A percentile compares a stretch with the other conserved stretches of the same genome.
Evolutionary conservation across 192 early-diverging fungal species (phyloP).

Genomic region (Mortierella alpina): DNA sequence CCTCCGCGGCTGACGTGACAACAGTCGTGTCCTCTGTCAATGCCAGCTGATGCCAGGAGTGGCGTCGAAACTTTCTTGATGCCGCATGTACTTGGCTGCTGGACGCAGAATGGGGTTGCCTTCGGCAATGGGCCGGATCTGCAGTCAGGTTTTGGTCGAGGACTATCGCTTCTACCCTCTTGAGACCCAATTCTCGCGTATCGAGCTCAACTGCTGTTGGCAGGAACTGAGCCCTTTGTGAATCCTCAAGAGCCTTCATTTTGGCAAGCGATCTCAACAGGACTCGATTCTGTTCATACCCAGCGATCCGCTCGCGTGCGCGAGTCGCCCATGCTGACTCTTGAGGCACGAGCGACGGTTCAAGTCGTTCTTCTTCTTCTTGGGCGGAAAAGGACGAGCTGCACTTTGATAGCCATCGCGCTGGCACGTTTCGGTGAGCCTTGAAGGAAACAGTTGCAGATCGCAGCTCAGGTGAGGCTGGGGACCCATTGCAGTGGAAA

Average conservation of each 20-base stretch:
- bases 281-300: slow-evolving; percentile 22
- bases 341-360: neutral
- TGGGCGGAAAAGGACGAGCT: neutral
- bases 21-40: no score
- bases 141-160: neutral
- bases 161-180: slow-evolving; percentile 7
- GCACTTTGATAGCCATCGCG: slow-evolving; percentile 4
- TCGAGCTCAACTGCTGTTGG: slow-evolving; percentile 10
- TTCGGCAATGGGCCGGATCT: neutral
- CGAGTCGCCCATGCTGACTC: neutral
- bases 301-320: slow-evolving; percentile 17
- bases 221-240: slow-evolving; percentile 9
- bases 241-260: neutral
- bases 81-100: neutral
- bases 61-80: neutral
- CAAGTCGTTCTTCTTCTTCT: no score
- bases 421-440: slow-evolving; percentile 28
- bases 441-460: slow-evolving; percentile 37
- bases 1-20: no score
- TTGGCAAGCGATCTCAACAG: slow-evolving; percentile 4
- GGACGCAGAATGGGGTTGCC: neutral
- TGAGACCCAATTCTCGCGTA: slow-evolving; percentile 13
- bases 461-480: neutral
- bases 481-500: slow-evolving; percentile 22
- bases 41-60: slow-evolving; percentile 9